These are phyloP conservation scores for Aspergillus aculeatus DNA, from an alignment of 2,329 filamentous ascomycete genomes.

Conservation along the genomic window DNA sequence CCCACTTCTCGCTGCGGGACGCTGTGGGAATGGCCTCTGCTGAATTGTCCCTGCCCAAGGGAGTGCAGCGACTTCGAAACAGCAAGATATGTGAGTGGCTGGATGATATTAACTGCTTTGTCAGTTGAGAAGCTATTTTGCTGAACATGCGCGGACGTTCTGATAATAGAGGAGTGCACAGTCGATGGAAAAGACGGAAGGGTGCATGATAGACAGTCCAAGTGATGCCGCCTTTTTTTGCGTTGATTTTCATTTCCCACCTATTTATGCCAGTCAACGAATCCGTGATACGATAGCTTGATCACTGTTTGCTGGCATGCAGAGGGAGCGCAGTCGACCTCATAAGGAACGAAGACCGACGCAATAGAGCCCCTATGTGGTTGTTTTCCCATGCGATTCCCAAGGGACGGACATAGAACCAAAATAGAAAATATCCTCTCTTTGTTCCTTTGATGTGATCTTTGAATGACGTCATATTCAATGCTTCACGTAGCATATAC, in stretches of 20 bases:
- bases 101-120: not conserved
- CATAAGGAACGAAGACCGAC: not conserved
- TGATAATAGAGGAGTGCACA: not conserved
- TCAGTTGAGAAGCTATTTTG: not conserved
- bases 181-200: not conserved
- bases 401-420: not conserved
- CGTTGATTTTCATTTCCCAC: not conserved
- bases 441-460: not conserved
- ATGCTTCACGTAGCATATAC: not conserved
- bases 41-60: not conserved
- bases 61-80: not conserved
- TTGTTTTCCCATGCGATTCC: not conserved
- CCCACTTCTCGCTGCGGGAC: constrained; percentile 5
- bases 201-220: not conserved
- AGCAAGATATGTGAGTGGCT: not conserved
- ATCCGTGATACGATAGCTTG: constrained; percentile 15
- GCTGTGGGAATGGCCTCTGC: not conserved
- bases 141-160: not conserved
- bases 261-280: constrained; percentile 14
- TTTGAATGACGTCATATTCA: not conserved
- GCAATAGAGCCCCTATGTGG: not conserved
- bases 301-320: constrained; percentile 10
- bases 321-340: not conserved
- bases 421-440: not conserved
- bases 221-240: not conserved